Evolutionary conservation across 2,329 filamentous ascomycete species (phyloP).

Genomic region (Cadophora sp.): DNA sequence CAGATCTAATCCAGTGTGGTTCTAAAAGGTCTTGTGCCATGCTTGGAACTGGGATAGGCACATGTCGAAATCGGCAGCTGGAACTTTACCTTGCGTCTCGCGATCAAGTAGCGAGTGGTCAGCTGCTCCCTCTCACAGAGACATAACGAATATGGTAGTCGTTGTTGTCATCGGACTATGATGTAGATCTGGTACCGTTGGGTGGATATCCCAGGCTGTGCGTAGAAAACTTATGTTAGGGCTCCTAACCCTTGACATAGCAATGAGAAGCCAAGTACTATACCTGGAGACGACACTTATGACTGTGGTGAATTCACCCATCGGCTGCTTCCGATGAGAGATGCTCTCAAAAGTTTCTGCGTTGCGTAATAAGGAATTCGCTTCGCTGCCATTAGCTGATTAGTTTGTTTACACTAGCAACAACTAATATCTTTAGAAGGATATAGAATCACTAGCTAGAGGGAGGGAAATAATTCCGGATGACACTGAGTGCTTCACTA

Average conservation of each 20-base stretch:
- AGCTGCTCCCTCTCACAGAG: not conserved
- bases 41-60: too few relatives aligned
- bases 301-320: not conserved
- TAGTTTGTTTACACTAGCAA: not conserved
- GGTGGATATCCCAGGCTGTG: not conserved
- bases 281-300: not conserved
- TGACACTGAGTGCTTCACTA: not conserved
- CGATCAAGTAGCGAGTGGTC: too few relatives aligned
- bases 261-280: not conserved
- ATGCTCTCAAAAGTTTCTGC: not conserved
- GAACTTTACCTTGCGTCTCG: too few relatives aligned
- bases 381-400: not conserved
- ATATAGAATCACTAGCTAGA: not conserved
- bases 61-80: too few relatives aligned
- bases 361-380: not conserved
- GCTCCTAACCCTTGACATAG: not conserved
- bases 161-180: not conserved
- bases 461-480: not conserved
- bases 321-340: not conserved
- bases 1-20: too few relatives aligned
- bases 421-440: not conserved
- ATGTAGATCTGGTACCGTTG: not conserved
- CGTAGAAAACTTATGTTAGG: not conserved
- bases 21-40: too few relatives aligned
- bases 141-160: not conserved